Base-by-base conservation (phyloP, 495 filamentous ascomycete species). In the Podospora fimiseda region DNA sequence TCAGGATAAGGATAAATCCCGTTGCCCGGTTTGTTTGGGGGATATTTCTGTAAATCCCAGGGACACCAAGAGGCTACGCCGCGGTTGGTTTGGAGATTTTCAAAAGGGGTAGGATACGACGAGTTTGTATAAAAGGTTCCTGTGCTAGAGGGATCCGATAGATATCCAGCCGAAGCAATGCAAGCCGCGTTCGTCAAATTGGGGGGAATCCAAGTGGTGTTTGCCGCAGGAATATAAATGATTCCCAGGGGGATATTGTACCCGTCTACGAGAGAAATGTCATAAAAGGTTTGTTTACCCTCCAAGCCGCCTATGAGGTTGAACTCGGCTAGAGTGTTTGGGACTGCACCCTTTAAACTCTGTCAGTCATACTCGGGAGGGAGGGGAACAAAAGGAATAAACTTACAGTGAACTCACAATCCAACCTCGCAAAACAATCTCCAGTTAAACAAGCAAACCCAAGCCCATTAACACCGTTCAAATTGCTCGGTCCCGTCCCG, bases 261-360 rank as follows among this genome's bases (percentile, higher is more conserved):
- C 38, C 88, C 88, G 64, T 92, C 88, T 22, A 92, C 88, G 30
- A 91, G 78, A 30, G 86, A 89, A 53, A 92, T 86, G 66, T 92
- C 88, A 66, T 90, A 90, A 66, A 85, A 91, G 3, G 81, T 84
- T 59, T 88, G 80, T 11, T 69, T 73, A 50, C 74, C 72, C 27
- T 69, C 65, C n/a, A 73, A 69, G 39, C 78, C 78, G 22, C 78
- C 80, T 36, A 75, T 72, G 37, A 90, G 77, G 45, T 83, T 88
- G 63, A 90, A 88, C 56, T 92, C 88, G 15, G 84, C 86, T 5
- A 92, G 74, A 2, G 85, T 87, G 5, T 78, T 79, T 1, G 88
- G 88, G 2, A 80, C 73, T 24, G 75, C 74, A 15, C 87, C 86
- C 80, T 80, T 48, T 15, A 16, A 27, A n/a, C n/a, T n/a, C 9